Evolutionary conservation across 257 asterid genomes (phyloP), one percentile per base, ranked within the genome.

Genomic region (Nicotiana tomentosiformis): DNA sequence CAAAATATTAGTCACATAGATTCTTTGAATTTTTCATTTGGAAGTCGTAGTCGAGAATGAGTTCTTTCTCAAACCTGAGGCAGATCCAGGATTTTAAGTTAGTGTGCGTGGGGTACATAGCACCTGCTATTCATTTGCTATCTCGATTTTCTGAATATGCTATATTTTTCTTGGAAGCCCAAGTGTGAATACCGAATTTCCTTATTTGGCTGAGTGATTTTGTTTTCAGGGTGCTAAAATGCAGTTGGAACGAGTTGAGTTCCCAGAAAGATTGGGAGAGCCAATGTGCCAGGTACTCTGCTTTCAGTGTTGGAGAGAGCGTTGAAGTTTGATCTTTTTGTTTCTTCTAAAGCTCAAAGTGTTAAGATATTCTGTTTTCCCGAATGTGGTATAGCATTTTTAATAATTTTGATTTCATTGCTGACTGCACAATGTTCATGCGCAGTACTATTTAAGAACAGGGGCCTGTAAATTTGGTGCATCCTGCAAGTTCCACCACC

Each of bases 401-500:
- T 20, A 78, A 15, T 37, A 51, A 33, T 81, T 80, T 12, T n/a
- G 39, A 18, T 56, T 55, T 64, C 67, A 39, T 49, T 55, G 23
- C 30, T 81, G 56, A 64, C 80, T 55, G 83, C 61, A 78, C 18
- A 70, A 84, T 83, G 53, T 88, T 58, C 53, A 30, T 12, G 32
- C 16, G 92, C 92, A 95, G 98, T 92, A 87, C 88, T 95, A 90
- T 83, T 86, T 95, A 88, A 89, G 93, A 86, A 95, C 98, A 68
- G 96, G 98, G 83, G 85, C 91, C 65, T 95, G 98, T 89, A 93
- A 95, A 92, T 95, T 95, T 83, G 98, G 98, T 37, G 89, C 84
- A 7, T 89, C 92, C 82, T 95, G 98, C 91, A 95, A 92, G 87
- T 95, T 92, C 86, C 88, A 95, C 91, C 98, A 95, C 90, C 98